phyloP scores from a whole-genome alignment of 2,329 filamentous ascomycete species.

The Aspergillus ustus region DNA sequence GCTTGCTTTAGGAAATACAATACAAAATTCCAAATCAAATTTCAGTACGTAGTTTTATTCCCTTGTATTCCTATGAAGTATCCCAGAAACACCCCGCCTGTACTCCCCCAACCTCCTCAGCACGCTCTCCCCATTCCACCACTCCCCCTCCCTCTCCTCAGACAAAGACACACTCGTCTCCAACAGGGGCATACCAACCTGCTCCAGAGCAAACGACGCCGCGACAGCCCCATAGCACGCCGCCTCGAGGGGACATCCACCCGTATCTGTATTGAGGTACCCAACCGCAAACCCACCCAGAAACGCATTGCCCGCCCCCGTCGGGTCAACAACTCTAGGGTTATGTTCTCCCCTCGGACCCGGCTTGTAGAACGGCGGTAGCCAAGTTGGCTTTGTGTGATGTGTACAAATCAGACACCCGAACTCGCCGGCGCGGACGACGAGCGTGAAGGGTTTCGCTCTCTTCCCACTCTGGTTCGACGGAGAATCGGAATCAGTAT shows the following conservation, averaged over 20 bases:
- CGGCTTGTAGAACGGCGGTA: conserved; percentile 33
- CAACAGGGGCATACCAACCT: conserved; percentile 35
- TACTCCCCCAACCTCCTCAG: conserved; percentile 25
- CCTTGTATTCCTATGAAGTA: too few species aligned
- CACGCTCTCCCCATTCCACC: conserved; percentile 26
- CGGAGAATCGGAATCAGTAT: neutral
- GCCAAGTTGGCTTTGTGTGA: conserved; percentile 24
- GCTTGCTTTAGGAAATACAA: conserved; percentile 9
- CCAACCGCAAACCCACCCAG: conserved; percentile 38
- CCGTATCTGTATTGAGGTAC: conserved; percentile 26
- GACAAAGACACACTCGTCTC: neutral
- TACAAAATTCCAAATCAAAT: neutral
- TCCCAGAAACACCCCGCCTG: neutral
- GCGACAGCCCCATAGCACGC: conserved; percentile 39
- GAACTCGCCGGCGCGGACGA: conserved; percentile 38
- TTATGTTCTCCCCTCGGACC: neutral
- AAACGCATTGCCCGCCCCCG: conserved; percentile 45
- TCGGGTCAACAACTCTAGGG: conserved; percentile 38
- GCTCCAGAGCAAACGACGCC: conserved; percentile 38
- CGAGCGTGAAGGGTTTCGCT: conserved; percentile 13
- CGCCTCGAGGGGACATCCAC: conserved; percentile 26
- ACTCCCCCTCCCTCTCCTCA: conserved; percentile 3
- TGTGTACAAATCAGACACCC: conserved; percentile 33
- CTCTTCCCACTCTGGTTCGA: neutral
- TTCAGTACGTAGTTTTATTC: neutral